Evolutionary conservation across 768 basidiomycete species (phyloP), one percentile per base, ranked within the genome.

Genomic region (Jaapia argillacea): DNA sequence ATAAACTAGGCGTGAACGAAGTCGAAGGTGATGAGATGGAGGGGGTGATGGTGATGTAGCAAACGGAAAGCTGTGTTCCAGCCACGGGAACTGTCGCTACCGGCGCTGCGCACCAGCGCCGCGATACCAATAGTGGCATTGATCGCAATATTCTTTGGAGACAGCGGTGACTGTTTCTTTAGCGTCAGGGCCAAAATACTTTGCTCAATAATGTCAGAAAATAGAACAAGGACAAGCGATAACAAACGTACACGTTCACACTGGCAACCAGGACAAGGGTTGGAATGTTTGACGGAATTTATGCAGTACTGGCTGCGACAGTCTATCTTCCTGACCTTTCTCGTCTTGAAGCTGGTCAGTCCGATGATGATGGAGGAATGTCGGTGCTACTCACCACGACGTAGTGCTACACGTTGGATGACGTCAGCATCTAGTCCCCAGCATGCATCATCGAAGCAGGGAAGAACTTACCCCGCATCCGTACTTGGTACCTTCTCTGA

Each of bases 171-270:
- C 68, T 3, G 65, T 76, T 58, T 89, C 83, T 43, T 68, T 71
- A 35, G 62, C 62, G 52, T 88, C 85, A 1, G 86, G 85, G 18
- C 82, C 83, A 51, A 71, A 69, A 56, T 79, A 85, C 85, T 85
- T 53, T n/a, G n/a, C 46, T 45, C 24, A 3, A 23, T 31, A 14
- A 3, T 36, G 24, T 51, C 22, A 54, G 50, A 20, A 21, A 36
- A 35, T 22, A 26, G 24, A 22, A 23, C 37, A 7, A n/a, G 16
- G 41, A 23, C 26, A 44, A 33, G 39, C 38, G 40, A 45, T 47
- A 40, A 16, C 10, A 33, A 27, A 57, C 68, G 42, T 33, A 71
- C 69, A 51, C 63, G 60, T 43, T 74, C 67, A 53, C 73, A 73
- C 28, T 51, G 54, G 43, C 70, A 73, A 42, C 65, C 57, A 37